A percentile compares a stretch with the other conserved stretches of the same genome.
Conservation (phyloP, 768 basidiomycete species). For the Boletus reticulatus region DNA sequence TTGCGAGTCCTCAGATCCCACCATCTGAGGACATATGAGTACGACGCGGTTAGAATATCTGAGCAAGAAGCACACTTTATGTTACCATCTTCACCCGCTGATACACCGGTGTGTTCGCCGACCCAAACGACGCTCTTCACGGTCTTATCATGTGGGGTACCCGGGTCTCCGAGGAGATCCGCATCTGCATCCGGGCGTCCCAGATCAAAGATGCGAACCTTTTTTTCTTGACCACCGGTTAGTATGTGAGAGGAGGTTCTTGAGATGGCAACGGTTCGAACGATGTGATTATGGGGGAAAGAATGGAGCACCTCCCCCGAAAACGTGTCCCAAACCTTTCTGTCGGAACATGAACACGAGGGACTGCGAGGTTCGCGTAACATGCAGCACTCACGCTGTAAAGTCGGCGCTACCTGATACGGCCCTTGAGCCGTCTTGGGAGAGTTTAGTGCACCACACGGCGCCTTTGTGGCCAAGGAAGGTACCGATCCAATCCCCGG, state of each 20-base stretch:
- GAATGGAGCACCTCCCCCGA: slow-evolving; percentile 86
- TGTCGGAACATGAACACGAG: slow-evolving; percentile 32
- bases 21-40: slow-evolving; percentile 59
- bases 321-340: slow-evolving; percentile 96
- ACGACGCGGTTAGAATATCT: background rate
- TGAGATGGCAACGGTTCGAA: slow-evolving; percentile 90
- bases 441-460: slow-evolving; percentile 95
- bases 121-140: slow-evolving; percentile 95
- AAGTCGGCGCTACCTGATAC: slow-evolving; percentile 96
- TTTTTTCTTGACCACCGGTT: slow-evolving; percentile 97
- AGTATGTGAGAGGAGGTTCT: slow-evolving; percentile 67
- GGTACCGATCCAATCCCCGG: slow-evolving; percentile 98
- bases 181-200: slow-evolving; percentile 84
- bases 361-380: background rate
- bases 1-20: slow-evolving; percentile 89
- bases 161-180: slow-evolving; percentile 66
- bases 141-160: slow-evolving; percentile 78
- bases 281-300: slow-evolving; percentile 98
- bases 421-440: slow-evolving; percentile 79
- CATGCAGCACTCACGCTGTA: slow-evolving; percentile 65
- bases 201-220: slow-evolving; percentile 93
- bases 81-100: slow-evolving; percentile 88
- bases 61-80: slow-evolving; percentile 63
- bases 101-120: slow-evolving; percentile 81
- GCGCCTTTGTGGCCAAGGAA: slow-evolving; percentile 91